Percentiles rank a stretch among this genome's conserved stretches.
Evolutionary conservation across 2,329 filamentous ascomycete species (phyloP).

Genomic region (Colletotrichum sublineola): DNA sequence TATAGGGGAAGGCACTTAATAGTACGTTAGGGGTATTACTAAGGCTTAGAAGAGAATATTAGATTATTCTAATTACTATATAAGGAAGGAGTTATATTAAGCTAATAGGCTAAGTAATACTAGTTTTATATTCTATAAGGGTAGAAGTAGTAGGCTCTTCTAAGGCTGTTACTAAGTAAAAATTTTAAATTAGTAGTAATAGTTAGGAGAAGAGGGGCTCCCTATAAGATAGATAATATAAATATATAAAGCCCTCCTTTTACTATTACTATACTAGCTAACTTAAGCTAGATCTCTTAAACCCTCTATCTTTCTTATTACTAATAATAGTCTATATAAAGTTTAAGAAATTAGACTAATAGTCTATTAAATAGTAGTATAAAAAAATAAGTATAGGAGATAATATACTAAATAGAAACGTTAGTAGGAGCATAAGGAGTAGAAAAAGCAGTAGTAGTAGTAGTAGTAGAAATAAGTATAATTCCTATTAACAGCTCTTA

Average conservation of each 20-base stretch:
- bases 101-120: neutral
- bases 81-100: neutral
- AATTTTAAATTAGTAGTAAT: neutral
- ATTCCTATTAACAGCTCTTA: too few relatives aligned
- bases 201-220: neutral
- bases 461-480: too few relatives aligned
- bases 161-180: neutral
- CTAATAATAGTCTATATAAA: neutral
- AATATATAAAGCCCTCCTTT: too few relatives aligned
- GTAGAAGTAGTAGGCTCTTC: constrained; percentile 1
- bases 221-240: neutral
- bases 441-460: too few relatives aligned
- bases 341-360: constrained; percentile 4
- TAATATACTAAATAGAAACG: too few relatives aligned
- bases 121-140: neutral
- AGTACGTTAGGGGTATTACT: neutral
- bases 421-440: too few relatives aligned
- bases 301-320: neutral
- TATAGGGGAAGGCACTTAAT: neutral
- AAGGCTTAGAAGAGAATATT: constrained; percentile 2
- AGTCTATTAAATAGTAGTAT: constrained; percentile 12
- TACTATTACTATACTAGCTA: neutral
- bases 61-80: neutral
- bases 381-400: too few relatives aligned
- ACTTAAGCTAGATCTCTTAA: constrained; percentile 4